Percentiles rank a stretch among this genome's conserved stretches.
Conservation (phyloP, 208 protist genomes). For the Wallacemonas rigidus region DNA sequence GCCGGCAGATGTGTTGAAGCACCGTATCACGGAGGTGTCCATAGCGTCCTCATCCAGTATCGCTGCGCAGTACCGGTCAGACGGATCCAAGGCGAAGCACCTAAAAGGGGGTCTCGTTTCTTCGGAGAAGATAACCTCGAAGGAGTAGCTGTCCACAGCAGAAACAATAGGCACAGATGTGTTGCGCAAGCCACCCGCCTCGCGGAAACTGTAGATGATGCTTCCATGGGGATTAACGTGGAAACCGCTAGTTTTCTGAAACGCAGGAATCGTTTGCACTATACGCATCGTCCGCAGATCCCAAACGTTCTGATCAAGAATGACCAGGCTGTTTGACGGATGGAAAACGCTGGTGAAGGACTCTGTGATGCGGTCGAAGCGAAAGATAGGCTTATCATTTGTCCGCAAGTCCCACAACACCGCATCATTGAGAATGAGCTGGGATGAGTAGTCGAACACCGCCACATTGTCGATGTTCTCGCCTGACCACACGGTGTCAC, state of each 20-base stretch:
- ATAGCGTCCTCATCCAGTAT: constrained; percentile 65
- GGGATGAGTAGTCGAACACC: constrained; percentile 71
- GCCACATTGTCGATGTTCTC: constrained; percentile 80
- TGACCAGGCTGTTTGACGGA: constrained; percentile 64
- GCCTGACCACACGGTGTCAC: constrained; percentile 65
- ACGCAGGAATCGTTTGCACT: constrained; percentile 66
- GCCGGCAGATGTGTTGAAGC: constrained; percentile 82
- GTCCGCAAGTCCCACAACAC: constrained; percentile 83
- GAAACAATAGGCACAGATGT: constrained; percentile 59
- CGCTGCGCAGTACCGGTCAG: constrained; percentile 83
- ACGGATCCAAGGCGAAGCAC: constrained; percentile 80
- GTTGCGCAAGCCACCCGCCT: constrained; percentile 38
- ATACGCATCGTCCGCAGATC: constrained; percentile 80
- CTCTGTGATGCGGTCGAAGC: constrained; percentile 88
- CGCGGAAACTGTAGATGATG: constrained; percentile 83
- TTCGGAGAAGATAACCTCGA: constrained; percentile 79
- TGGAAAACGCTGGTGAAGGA: constrained; percentile 82
- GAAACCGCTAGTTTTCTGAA: constrained; percentile 79
- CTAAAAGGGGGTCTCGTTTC: constrained; percentile 73
- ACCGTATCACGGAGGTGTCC: constrained; percentile 54
- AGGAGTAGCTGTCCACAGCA: constrained; percentile 77
- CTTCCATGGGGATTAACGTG: constrained; percentile 45
- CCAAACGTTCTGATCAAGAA: constrained; percentile 89
- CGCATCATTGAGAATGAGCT: constrained; percentile 83
- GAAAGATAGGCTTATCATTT: constrained; percentile 67